phyloP scores from a whole-genome alignment of 2,329 filamentous ascomycete genomes.

The Talaromyces sp. region DNA sequence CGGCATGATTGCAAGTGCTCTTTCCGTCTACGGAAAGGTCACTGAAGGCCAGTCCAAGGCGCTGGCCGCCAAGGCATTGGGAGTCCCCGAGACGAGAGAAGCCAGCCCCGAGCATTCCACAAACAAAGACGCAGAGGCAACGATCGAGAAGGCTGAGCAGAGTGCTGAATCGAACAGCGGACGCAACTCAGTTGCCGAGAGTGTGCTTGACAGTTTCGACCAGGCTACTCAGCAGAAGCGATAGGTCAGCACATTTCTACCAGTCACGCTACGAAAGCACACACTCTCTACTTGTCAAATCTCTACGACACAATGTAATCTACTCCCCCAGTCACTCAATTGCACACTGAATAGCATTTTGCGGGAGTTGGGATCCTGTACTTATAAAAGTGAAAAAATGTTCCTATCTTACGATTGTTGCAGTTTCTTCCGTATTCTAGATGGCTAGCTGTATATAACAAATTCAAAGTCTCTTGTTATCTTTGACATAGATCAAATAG shows the following conservation, averaged over 20 bases:
- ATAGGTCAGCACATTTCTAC: conserved; percentile 18
- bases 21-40: conserved; percentile 94
- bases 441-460: conserved; percentile 9
- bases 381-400: conserved; percentile 5
- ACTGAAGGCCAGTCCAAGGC: conserved; percentile 71
- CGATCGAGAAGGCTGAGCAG: conserved; percentile 31
- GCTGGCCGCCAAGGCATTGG: conserved; percentile 45
- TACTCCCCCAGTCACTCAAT: background rate
- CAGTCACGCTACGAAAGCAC: background rate
- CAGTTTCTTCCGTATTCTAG: background rate
- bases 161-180: conserved; percentile 23
- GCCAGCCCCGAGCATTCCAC: conserved; percentile 9
- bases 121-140: conserved; percentile 15
- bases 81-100: conserved; percentile 22
- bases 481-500: no score
- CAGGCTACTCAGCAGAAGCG: conserved; percentile 34
- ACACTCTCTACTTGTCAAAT: background rate
- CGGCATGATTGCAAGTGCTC: conserved; percentile 92
- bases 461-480: background rate
- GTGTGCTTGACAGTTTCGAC: conserved; percentile 50
- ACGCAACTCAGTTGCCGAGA: conserved; percentile 44
- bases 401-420: conserved; percentile 4
- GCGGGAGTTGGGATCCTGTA: conserved; percentile 16
- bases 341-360: conserved; percentile 11
- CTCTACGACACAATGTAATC: conserved; percentile 6